These are phyloP conservation scores for Aspergillus olivimuriae DNA, from an alignment of 495 filamentous ascomycete genomes.

Conservation along the genomic window DNA sequence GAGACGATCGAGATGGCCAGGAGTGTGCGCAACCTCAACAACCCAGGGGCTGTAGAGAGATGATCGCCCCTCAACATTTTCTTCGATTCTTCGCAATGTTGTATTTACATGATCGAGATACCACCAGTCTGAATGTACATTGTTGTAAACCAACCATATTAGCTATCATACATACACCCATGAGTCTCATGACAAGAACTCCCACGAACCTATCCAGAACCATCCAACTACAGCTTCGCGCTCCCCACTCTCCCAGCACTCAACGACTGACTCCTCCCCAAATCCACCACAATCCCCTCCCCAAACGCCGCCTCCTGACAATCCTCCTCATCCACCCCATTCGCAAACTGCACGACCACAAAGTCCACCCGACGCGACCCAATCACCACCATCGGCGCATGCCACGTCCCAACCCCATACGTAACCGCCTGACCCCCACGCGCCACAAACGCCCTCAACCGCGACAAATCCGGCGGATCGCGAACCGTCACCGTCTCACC, in stretches of 20 bases:
- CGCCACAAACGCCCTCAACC: conserved; percentile 72
- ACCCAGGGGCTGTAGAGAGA: neutral
- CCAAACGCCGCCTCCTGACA: conserved; percentile 72
- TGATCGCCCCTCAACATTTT: no score
- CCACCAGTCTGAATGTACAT: neutral
- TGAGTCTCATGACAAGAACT: no score
- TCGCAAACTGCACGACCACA: conserved; percentile 82
- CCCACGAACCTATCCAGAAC: no score
- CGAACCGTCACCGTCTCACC: conserved; percentile 29
- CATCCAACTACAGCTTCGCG: neutral
- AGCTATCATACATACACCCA: neutral
- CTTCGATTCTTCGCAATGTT: no score
- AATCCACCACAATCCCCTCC: conserved; percentile 30
- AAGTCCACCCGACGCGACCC: conserved; percentile 67
- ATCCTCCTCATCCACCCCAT: conserved; percentile 78
- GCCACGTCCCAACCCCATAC: conserved; percentile 90
- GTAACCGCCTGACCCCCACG: conserved; percentile 79
- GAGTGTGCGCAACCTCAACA: conserved; percentile 16
- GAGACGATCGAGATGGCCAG: conserved; percentile 51
- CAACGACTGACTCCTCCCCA: conserved; percentile 27
- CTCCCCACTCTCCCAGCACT: conserved; percentile 26
- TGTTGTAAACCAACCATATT: neutral
- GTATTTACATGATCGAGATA: neutral
- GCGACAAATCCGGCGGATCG: conserved; percentile 68
- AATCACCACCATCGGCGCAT: conserved; percentile 92